Percentiles rank a stretch among this genome's conserved stretches.
Evolutionary conservation across 768 basidiomycete genomes (phyloP).

Genomic region (Suillus clintonianus): DNA sequence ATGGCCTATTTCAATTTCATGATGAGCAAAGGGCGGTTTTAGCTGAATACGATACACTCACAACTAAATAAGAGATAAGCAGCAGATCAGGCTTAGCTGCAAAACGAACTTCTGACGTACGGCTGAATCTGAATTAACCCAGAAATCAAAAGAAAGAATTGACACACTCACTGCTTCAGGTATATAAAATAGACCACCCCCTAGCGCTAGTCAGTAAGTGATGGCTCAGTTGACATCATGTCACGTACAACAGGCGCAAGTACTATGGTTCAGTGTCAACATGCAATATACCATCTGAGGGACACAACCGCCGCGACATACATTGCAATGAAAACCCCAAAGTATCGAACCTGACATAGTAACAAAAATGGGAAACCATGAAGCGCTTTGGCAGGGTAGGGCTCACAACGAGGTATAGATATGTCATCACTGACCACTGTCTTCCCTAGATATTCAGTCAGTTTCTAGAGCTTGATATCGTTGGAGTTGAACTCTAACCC

Average conservation of each 20-base stretch:
- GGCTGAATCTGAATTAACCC: not conserved
- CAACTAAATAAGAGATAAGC: not conserved
- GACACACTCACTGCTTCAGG: not conserved
- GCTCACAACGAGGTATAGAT: not conserved
- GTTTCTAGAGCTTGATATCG: not conserved
- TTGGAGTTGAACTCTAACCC: not conserved
- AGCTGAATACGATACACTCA: not conserved
- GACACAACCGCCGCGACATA: not conserved
- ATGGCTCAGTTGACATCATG: no score
- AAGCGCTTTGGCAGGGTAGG: not conserved
- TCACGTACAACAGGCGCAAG: not conserved
- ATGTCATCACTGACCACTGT: not conserved
- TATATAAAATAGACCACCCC: not conserved
- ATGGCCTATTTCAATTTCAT: not conserved
- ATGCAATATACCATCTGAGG: not conserved
- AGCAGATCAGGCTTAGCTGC: no score
- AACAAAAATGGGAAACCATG: not conserved
- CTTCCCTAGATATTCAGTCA: not conserved
- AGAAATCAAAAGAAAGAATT: not conserved
- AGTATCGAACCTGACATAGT: not conserved
- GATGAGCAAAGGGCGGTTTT: not conserved
- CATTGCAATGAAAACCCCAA: not conserved
- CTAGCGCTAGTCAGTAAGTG: not conserved
- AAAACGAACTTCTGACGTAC: not conserved
- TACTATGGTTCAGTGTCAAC: not conserved